Evolutionary conservation across 495 filamentous ascomycete species (phyloP).

Genomic region (Aspergillus cavernicola): DNA sequence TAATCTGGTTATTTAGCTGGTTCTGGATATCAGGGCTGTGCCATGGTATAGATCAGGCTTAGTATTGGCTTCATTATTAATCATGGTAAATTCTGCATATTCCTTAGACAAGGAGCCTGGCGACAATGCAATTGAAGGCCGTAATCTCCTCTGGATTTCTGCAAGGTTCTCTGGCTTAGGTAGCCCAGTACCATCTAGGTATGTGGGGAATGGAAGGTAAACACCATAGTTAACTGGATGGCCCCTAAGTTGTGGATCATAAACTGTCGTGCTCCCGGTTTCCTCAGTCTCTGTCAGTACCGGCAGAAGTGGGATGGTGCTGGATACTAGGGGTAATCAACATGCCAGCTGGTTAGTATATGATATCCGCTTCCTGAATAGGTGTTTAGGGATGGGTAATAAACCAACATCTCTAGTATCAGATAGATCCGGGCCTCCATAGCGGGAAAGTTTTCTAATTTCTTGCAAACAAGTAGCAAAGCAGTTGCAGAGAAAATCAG

Average conservation of each 20-base stretch:
- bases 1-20: constrained; percentile 21
- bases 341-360: background rate
- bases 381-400: background rate
- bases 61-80: background rate
- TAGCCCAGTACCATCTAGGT: background rate
- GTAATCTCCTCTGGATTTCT: background rate
- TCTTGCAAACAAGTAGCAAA: constrained; percentile 1
- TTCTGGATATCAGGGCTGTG: constrained; percentile 16
- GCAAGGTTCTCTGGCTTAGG: background rate
- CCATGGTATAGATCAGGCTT: constrained; percentile 19
- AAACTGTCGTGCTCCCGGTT: constrained; percentile 1
- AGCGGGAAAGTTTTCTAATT: constrained; percentile 1
- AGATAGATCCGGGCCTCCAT: constrained; percentile 2
- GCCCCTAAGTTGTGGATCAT: background rate
- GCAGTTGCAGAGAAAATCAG: background rate
- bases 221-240: background rate
- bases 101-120: background rate
- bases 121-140: constrained; percentile 3
- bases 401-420: background rate
- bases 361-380: background rate
- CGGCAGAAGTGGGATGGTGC: background rate
- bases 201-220: background rate
- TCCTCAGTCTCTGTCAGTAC: background rate
- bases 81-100: background rate
- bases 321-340: background rate